Percentiles rank a stretch among this genome's conserved stretches.
Evolutionary conservation across 257 asterid genomes (phyloP).

Genomic region (Knoxia roxburghii): DNA sequence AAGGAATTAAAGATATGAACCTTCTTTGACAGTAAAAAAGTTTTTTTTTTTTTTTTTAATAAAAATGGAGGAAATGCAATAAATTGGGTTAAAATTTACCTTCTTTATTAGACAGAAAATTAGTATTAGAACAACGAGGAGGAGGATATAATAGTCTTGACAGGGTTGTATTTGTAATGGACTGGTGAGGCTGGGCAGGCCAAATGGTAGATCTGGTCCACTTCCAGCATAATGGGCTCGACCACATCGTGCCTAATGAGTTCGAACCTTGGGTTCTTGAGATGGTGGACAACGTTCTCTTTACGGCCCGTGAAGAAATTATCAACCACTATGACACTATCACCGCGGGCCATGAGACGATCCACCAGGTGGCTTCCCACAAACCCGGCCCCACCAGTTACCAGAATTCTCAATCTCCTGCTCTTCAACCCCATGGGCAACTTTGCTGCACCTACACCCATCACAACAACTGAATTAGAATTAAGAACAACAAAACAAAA

Average conservation of each 20-base stretch:
- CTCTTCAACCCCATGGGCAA: constrained; percentile 61
- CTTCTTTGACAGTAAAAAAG: no score
- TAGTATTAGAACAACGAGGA: background rate
- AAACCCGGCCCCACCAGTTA: constrained; percentile 92
- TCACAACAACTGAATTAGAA: background rate
- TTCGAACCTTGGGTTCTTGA: constrained; percentile 59
- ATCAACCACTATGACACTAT: constrained; percentile 75
- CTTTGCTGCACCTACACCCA: constrained; percentile 59
- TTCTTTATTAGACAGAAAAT: background rate
- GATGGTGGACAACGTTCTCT: constrained; percentile 68
- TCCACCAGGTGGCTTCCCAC: constrained; percentile 95
- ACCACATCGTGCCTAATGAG: constrained; percentile 84
- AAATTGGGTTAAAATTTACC: no score
- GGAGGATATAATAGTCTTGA: constrained; percentile 92
- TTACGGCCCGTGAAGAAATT: constrained; percentile 77
- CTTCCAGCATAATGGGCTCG: constrained; percentile 83
- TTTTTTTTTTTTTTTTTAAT: no score
- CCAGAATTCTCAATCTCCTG: constrained; percentile 60
- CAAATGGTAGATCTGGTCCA: constrained; percentile 83
- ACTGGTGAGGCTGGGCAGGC: constrained; percentile 98
- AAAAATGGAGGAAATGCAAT: no score
- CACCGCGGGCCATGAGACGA: constrained; percentile 68
- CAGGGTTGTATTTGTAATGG: constrained; percentile 85
- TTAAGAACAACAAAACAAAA: background rate
- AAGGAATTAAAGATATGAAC: no score